These are phyloP conservation scores for Triadica sebifera DNA, from an alignment of 345 rosid genomes.

Conservation along the genomic window DNA sequence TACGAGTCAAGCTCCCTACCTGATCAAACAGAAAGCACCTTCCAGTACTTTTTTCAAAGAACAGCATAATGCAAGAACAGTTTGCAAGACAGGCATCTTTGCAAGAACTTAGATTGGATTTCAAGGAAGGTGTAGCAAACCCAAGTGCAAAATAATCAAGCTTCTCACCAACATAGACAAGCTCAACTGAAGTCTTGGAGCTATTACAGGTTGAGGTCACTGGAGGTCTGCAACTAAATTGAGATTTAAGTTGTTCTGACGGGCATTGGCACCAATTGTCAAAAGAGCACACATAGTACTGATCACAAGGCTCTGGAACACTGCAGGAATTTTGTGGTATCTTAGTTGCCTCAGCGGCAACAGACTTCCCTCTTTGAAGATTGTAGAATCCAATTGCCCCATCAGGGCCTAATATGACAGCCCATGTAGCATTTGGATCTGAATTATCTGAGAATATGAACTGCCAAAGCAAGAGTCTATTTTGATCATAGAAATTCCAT, in stretches of 20 bases:
- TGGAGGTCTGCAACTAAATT: constrained; percentile 30
- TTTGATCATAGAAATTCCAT: constrained; percentile 51
- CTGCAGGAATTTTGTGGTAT: constrained; percentile 43
- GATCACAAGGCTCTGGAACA: constrained; percentile 41
- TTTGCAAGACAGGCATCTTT: constrained; percentile 42
- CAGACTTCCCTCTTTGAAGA: constrained; percentile 27
- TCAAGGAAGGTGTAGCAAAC: constrained; percentile 36
- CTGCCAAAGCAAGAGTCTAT: constrained; percentile 36
- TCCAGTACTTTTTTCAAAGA: constrained; percentile 41
- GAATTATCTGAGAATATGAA: constrained; percentile 34
- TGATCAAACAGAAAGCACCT: constrained; percentile 51
- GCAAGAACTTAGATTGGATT: constrained; percentile 35
- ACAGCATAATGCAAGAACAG: constrained; percentile 50
- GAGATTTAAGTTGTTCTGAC: constrained; percentile 10
- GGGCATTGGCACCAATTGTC: constrained; percentile 46
- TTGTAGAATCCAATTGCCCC: constrained; percentile 39
- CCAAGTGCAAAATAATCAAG: constrained; percentile 53
- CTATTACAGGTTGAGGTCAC: constrained; percentile 26
- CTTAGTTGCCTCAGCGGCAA: constrained; percentile 28
- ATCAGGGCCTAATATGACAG: constrained; percentile 32
- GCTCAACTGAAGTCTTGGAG: constrained; percentile 20
- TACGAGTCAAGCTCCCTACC: constrained; percentile 41
- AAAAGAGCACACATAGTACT: constrained; percentile 33
- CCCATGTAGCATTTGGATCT: constrained; percentile 42
- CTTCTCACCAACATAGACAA: constrained; percentile 37